Evolutionary conservation across 2,329 filamentous ascomycete species (phyloP).

Genomic region (Fusarium sp.): DNA sequence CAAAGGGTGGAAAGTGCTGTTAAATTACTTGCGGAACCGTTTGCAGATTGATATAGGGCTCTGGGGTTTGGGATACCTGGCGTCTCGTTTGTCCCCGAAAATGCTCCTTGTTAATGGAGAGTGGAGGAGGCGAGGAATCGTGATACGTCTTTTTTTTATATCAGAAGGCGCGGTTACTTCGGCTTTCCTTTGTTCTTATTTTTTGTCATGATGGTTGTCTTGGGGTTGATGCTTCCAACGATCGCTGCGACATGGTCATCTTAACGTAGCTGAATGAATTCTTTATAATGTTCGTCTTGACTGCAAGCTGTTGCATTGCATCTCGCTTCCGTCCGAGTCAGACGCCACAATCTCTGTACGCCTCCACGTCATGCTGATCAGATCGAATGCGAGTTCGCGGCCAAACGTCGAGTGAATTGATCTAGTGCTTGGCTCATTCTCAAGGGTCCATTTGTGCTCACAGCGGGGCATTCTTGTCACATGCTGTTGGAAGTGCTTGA

Average conservation of each 20-base stretch:
- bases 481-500: constrained; percentile 3
- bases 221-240: constrained; percentile 54
- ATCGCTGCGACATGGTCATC: constrained; percentile 52
- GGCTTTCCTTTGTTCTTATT: constrained; percentile 56
- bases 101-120: constrained; percentile 51
- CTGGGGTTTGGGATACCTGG: constrained; percentile 50
- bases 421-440: constrained; percentile 20
- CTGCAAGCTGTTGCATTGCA: neutral
- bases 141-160: constrained; percentile 54
- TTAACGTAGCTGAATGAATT: constrained; percentile 56
- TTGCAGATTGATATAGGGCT: constrained; percentile 45
- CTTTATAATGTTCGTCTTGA: constrained; percentile 50
- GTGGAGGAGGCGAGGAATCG: constrained; percentile 51
- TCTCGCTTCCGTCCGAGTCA: neutral
- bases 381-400: neutral
- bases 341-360: constrained; percentile 19
- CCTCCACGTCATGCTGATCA: constrained; percentile 35
- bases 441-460: constrained; percentile 23
- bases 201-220: constrained; percentile 53
- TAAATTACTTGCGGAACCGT: constrained; percentile 58
- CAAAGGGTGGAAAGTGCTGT: constrained; percentile 86
- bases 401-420: neutral
- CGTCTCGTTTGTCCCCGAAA: constrained; percentile 52
- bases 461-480: constrained; percentile 28
- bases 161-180: constrained; percentile 56